Evolutionary conservation across 768 basidiomycete genomes (phyloP).

Genomic region (Mycena kentingensis): DNA sequence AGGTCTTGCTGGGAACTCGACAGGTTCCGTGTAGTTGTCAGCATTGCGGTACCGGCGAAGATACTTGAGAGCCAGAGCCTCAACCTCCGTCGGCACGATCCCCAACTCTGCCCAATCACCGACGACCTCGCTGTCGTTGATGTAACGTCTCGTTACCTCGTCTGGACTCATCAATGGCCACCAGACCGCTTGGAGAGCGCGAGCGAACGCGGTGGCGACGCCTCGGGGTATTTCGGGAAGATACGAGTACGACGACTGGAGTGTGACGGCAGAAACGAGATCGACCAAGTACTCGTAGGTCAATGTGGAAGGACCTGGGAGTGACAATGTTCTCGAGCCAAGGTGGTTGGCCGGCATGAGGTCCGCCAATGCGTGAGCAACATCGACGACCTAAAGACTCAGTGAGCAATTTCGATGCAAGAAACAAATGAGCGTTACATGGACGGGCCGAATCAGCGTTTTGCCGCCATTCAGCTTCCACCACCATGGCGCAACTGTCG

Average conservation of each 20-base stretch:
- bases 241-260: constrained; percentile 61
- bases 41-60: constrained; percentile 86
- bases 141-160: constrained; percentile 84
- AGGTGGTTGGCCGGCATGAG: constrained; percentile 63
- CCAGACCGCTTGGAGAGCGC: constrained; percentile 70
- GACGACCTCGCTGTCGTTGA: constrained; percentile 73
- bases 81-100: constrained; percentile 80
- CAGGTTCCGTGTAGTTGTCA: constrained; percentile 52
- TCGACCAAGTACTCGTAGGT: constrained; percentile 80
- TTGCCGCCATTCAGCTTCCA: constrained; percentile 91
- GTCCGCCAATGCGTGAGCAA: constrained; percentile 89
- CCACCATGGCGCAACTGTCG: constrained; percentile 90
- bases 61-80: constrained; percentile 85
- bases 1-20: constrained; percentile 21
- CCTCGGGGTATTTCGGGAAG: constrained; percentile 78
- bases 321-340: constrained; percentile 62
- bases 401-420: constrained; percentile 19
- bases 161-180: constrained; percentile 93
- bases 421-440: constrained; percentile 53
- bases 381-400: constrained; percentile 75
- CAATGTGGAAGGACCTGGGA: constrained; percentile 88
- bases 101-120: constrained; percentile 87
- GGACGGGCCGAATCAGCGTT: constrained; percentile 88
- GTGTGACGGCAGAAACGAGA: constrained; percentile 79
- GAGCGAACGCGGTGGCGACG: constrained; percentile 65